Evolutionary conservation across 23 red algal species (phyloP), one percentile per base, ranked within the genome.

Genomic region (Agarophyton chilense): DNA sequence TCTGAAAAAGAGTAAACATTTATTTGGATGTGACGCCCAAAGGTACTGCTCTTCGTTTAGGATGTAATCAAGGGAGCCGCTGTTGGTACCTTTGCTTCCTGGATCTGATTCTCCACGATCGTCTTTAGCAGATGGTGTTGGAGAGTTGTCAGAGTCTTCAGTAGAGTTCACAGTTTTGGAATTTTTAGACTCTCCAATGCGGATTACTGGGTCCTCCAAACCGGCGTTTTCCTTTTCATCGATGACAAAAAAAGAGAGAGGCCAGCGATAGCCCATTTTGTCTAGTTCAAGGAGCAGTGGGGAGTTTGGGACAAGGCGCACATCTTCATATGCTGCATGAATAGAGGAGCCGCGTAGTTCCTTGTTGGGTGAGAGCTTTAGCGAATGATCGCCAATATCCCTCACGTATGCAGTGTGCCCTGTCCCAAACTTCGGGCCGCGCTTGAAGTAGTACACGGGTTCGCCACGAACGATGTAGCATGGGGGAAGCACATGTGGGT

Each of bases 241-340:
- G 12, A 78, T 43, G 24, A 78, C 31, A 6, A 4, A 18, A 55
- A 52, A 36, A 10, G 44, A 78, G 19, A 52, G 32, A 1, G 26
- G 73, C 19, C 21, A 88, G 10, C 34, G 25, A 12, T 74, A 88
- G 22, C 67, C 83, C 46, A 75, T 57, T 13, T 76, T 25, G 46
- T 88, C 64, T 4, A 74, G 67, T 28, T 88, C 66, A 12, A 17
- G 10, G 1, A 88, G 51, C 14, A 88, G 83, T 8, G 64, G 28
- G 6, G 65, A 73, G 3, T 42, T 56, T 42, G 67, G 65, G 14
- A 67, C 83, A 40, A 54, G 44, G 4, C 83, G 44, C 10, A 88
- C 56, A 29, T 88, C 65, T 41, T 88, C 67, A 77, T 88, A 88
- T 19, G 67, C 83, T 8, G 83, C 83, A 18, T 44, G 64, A 54